Conservation (phyloP, 108 stramenopile species). For the Fragilaria crotonensis region DNA sequence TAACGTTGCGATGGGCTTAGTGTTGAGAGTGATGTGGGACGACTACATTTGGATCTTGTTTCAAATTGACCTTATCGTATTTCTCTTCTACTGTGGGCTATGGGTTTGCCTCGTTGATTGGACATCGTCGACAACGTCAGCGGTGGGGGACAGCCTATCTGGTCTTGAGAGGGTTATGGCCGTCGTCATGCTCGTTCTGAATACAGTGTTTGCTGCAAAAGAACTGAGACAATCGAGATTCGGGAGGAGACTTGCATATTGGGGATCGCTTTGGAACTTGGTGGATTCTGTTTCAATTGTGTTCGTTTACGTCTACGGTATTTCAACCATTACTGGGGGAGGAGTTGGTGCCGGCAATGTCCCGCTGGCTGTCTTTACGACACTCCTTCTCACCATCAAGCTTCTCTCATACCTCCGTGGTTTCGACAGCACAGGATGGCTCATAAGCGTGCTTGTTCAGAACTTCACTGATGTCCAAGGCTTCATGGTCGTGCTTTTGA, state of each 20-base stretch:
- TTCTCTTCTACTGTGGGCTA: conserved; percentile 11
- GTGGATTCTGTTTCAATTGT: conserved; percentile 20
- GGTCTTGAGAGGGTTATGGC: conserved; percentile 1
- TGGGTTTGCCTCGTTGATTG: conserved; percentile 23
- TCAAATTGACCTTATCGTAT: conserved; percentile 15
- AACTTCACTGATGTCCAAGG: conserved; percentile 30
- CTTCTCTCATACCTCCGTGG: conserved; percentile 23
- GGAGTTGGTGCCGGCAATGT: conserved; percentile 1
- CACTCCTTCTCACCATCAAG: conserved; percentile 20
- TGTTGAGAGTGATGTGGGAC: conserved; percentile 23
- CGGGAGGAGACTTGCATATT: conserved; percentile 14
- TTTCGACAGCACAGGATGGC: conserved; percentile 26
- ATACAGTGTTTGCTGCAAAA: conserved; percentile 21
- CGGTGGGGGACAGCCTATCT: background rate
- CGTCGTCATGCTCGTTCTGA: conserved; percentile 5
- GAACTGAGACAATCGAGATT: conserved; percentile 19
- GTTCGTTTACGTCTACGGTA: conserved; percentile 15
- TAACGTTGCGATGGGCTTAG: conserved; percentile 34
- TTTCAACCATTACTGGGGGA: background rate
- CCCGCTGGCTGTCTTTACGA: conserved; percentile 20
- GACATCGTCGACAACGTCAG: background rate
- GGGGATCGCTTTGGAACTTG: conserved; percentile 17
- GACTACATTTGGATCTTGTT: conserved; percentile 19
- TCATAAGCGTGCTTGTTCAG: conserved; percentile 16
- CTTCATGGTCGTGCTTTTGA: conserved; percentile 21